phyloP scores from a whole-genome alignment of 768 basidiomycete genomes.

The Tricholomella constricta region DNA sequence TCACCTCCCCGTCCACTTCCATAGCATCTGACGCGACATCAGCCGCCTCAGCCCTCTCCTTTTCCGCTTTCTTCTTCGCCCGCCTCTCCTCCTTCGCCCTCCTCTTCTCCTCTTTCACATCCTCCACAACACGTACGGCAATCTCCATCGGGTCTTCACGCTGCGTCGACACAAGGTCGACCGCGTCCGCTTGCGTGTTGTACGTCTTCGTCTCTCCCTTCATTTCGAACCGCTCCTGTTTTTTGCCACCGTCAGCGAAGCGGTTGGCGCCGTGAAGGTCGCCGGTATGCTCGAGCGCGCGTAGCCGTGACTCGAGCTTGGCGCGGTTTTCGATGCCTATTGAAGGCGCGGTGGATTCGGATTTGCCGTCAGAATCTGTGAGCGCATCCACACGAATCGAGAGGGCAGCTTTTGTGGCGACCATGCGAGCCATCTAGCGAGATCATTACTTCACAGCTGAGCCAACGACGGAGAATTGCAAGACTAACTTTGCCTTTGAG shows the following conservation, averaged over 20 bases:
- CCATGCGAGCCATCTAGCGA: conserved; percentile 96
- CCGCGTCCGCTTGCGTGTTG: conserved; percentile 82
- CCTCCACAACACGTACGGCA: conserved; percentile 73
- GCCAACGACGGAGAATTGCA: background rate
- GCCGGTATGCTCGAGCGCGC: conserved; percentile 81
- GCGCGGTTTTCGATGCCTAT: conserved; percentile 93
- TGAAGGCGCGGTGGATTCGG: conserved; percentile 75
- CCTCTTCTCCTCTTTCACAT: conserved; percentile 88
- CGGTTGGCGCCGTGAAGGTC: conserved; percentile 74
- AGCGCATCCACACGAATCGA: conserved; percentile 98
- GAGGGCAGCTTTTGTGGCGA: conserved; percentile 96
- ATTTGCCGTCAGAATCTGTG: conserved; percentile 89
- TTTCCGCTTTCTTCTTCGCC: conserved; percentile 68
- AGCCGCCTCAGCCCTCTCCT: conserved; percentile 36
- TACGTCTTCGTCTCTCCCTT: conserved; percentile 78
- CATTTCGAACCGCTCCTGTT: conserved; percentile 83
- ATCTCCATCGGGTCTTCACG: conserved; percentile 73
- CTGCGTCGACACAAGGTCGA: conserved; percentile 85
- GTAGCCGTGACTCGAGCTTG: conserved; percentile 93
- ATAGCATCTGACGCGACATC: conserved; percentile 30
- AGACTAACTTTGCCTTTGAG: conserved; percentile 87
- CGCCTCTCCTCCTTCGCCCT: conserved; percentile 76
- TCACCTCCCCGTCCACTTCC: conserved; percentile 49
- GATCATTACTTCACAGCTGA: conserved; percentile 2
- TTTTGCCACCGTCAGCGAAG: conserved; percentile 60